Conservation (phyloP, 1,284 basidiomycete species). For the Termitomyces sp. region DNA sequence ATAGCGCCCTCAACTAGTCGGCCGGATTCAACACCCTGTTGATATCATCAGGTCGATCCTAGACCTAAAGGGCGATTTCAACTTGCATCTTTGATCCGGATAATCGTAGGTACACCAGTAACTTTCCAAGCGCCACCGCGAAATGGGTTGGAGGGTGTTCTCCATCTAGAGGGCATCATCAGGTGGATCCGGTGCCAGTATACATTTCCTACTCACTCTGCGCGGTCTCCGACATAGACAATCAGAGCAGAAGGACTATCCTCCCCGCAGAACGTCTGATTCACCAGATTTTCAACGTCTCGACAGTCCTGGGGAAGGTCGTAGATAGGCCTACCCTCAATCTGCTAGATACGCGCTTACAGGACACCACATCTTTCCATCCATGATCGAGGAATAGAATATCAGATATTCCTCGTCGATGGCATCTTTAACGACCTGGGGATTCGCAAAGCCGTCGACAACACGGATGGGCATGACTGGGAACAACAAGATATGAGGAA, state of each 20-base stretch:
- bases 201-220: constrained; percentile 46
- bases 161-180: constrained; percentile 54
- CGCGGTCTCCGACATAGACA: constrained; percentile 67
- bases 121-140: constrained; percentile 66
- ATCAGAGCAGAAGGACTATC: constrained; percentile 59
- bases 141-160: constrained; percentile 53
- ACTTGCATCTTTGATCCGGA: constrained; percentile 63
- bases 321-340: neutral
- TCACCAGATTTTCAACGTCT: constrained; percentile 57
- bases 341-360: constrained; percentile 34
- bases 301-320: constrained; percentile 62
- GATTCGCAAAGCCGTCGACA: constrained; percentile 32
- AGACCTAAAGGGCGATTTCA: constrained; percentile 1
- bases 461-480: constrained; percentile 32
- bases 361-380: constrained; percentile 62
- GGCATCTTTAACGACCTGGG: constrained; percentile 31
- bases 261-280: constrained; percentile 46
- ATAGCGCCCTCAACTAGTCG: constrained; percentile 59
- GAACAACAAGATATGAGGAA: neutral
- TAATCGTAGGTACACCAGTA: constrained; percentile 65
- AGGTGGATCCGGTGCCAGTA: neutral
- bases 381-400: constrained; percentile 59
- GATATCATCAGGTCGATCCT: neutral
- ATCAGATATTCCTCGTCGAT: constrained; percentile 48
- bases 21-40: constrained; percentile 44